Percentiles rank a stretch among this genome's conserved stretches.
phyloP scores from a whole-genome alignment of 169 alveolate genomes.

The Perkinsus olseni region DNA sequence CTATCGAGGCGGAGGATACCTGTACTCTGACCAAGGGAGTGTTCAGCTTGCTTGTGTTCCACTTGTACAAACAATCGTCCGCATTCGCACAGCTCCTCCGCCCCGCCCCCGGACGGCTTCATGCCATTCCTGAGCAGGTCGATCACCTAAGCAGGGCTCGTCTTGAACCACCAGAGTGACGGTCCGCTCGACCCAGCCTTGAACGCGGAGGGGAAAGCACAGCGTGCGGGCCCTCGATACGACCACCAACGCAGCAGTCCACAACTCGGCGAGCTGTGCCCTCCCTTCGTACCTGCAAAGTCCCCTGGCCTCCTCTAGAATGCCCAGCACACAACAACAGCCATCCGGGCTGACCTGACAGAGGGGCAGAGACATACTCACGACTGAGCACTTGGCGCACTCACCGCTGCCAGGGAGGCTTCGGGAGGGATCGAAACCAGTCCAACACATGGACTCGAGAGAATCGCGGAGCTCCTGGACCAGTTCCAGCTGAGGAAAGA shows the following conservation, averaged over 20 bases:
- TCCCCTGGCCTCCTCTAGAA: background rate
- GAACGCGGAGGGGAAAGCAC: no score
- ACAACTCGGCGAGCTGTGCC: no score
- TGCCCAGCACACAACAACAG: background rate
- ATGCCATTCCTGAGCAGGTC: background rate
- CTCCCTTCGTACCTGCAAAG: background rate
- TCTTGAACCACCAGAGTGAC: no score
- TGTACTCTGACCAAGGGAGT: background rate
- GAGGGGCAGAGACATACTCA: background rate
- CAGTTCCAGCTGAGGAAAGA: background rate
- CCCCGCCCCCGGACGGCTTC: background rate
- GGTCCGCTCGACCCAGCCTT: no score
- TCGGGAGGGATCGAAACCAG: background rate
- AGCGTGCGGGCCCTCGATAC: no score
- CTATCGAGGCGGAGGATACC: background rate
- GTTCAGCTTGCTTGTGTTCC: background rate
- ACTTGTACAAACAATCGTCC: background rate
- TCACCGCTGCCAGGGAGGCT: background rate
- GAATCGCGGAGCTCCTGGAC: background rate
- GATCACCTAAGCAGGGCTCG: background rate
- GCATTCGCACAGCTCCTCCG: background rate
- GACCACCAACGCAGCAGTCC: no score
- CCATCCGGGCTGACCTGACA: background rate
- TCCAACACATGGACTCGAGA: background rate
- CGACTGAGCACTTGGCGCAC: no score